phyloP scores from a whole-genome alignment of 116 monocot species.

The Trichopus zeylanicus region DNA sequence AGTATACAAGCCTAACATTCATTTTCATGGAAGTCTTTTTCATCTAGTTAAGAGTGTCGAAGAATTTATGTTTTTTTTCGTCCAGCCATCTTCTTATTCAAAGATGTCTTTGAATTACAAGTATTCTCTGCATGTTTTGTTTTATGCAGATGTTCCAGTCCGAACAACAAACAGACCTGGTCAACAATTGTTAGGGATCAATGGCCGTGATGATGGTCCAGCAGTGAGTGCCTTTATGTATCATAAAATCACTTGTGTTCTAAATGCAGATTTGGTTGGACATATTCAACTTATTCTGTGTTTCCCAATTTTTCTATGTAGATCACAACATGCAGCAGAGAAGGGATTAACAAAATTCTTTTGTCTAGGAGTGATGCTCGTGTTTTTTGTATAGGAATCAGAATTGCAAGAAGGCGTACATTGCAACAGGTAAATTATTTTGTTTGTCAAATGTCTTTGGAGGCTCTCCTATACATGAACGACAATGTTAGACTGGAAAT shows the following conservation, averaged over 20 bases:
- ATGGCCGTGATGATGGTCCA: constrained; percentile 75
- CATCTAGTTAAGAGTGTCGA: neutral
- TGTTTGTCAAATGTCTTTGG: neutral
- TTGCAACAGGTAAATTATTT: constrained; percentile 39
- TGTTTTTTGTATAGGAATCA: constrained; percentile 60
- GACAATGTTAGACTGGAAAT: neutral
- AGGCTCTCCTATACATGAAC: neutral
- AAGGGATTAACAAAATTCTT: constrained; percentile 64
- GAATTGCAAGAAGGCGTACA: constrained; percentile 45
- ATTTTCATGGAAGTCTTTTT: neutral
- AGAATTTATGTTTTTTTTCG: neutral
- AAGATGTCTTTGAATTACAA: neutral
- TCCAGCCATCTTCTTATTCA: neutral
- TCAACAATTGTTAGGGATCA: constrained; percentile 48
- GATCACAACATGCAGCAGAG: constrained; percentile 53
- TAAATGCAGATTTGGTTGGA: too few relatives aligned
- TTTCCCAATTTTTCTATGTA: constrained; percentile 10
- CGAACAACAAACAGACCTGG: constrained; percentile 47
- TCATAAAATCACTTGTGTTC: too few relatives aligned
- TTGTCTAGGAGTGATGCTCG: constrained; percentile 55
- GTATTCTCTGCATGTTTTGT: neutral
- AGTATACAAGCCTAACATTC: neutral
- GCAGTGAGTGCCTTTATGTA: constrained; percentile 34
- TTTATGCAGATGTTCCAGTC: constrained; percentile 35
- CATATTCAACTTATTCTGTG: neutral